These are phyloP conservation scores for Closterium sp. DNA, from an alignment of 139 green algal genomes.

Conservation along the genomic window DNA sequence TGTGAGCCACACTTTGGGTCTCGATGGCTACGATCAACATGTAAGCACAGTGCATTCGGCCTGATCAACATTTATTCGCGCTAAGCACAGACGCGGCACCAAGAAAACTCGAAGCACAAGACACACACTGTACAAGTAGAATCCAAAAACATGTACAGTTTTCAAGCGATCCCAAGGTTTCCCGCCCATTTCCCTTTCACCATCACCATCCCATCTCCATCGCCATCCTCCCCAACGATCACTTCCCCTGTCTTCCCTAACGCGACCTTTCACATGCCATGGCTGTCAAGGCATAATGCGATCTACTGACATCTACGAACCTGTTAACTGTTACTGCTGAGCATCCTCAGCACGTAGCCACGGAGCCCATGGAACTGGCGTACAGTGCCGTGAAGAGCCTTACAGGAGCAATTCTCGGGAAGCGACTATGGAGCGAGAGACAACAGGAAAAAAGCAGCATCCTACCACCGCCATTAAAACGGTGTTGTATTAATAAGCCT, in stretches of 20 bases:
- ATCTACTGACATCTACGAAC: too few relatives aligned
- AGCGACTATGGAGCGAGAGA: neutral
- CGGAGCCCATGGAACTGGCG: neutral
- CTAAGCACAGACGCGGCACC: neutral
- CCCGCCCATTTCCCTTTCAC: neutral
- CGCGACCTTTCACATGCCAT: too few relatives aligned
- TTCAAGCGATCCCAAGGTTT: neutral
- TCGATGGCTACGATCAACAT: neutral
- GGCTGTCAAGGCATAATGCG: too few relatives aligned
- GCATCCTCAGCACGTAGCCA: neutral
- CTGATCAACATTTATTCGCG: too few relatives aligned
- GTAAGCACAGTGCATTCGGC: neutral
- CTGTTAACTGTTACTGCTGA: neutral
- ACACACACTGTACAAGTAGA: too few relatives aligned
- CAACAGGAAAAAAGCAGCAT: neutral
- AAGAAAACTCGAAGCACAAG: too few relatives aligned
- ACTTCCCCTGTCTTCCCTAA: too few relatives aligned
- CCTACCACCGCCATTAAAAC: neutral
- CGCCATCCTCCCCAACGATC: neutral
- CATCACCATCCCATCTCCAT: neutral
- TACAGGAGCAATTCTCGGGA: neutral
- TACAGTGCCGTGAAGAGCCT: neutral
- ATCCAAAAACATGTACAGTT: too few relatives aligned
- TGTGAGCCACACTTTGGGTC: neutral
- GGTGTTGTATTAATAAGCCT: neutral